phyloP scores from a whole-genome alignment of 306 rosid genomes.

The Cucumis melo region DNA sequence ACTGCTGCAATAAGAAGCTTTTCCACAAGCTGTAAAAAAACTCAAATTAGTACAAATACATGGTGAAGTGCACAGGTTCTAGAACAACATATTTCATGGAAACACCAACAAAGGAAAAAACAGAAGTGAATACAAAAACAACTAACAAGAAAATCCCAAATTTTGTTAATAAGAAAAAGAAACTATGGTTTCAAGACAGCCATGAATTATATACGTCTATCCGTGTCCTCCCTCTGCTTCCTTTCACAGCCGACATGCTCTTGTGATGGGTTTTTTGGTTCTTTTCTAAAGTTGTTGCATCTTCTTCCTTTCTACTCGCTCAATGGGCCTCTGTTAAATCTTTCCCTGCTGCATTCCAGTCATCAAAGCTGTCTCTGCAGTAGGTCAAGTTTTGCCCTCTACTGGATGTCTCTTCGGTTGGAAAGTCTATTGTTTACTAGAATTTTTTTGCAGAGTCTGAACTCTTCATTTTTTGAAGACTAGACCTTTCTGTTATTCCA shows the following conservation, averaged over 20 bases:
- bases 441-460: too few species aligned
- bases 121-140: background rate
- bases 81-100: background rate
- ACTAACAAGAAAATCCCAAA: background rate
- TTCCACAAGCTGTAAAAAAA: conserved; percentile 72
- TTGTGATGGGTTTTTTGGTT: background rate
- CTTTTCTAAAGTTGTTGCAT: too few species aligned
- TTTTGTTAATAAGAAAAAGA: background rate
- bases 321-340: too few species aligned
- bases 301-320: too few species aligned
- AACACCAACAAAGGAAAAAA: background rate
- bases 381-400: too few species aligned
- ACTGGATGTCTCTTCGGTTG: too few species aligned
- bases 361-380: too few species aligned
- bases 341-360: too few species aligned
- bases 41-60: conserved; percentile 12
- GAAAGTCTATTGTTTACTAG: too few species aligned
- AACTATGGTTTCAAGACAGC: background rate
- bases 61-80: background rate
- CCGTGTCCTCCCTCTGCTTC: background rate
- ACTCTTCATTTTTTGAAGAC: too few species aligned
- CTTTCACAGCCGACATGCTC: background rate
- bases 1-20: conserved; percentile 95
- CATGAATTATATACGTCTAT: background rate
- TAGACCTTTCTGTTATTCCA: too few species aligned